A percentile compares a stretch with the other conserved stretches of the same genome.
Evolutionary conservation across 768 basidiomycete species (phyloP).

Genomic region (Suillus subluteus): DNA sequence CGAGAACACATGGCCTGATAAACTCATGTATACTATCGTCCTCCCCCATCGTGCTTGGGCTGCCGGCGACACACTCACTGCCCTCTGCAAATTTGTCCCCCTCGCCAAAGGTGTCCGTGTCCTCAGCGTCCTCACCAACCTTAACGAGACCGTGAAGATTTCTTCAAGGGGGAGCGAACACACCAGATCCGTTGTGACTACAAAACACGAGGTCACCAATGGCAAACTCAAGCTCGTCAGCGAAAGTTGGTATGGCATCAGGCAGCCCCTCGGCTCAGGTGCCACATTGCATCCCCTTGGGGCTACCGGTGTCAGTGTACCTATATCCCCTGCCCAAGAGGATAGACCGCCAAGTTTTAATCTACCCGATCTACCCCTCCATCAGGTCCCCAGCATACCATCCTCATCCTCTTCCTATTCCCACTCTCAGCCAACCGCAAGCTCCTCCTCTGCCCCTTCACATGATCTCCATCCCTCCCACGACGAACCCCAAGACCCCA

Average conservation of each 20-base stretch:
- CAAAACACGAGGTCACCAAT: slow-evolving; percentile 68
- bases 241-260: slow-evolving; percentile 18
- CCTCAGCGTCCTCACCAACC: slow-evolving; percentile 60
- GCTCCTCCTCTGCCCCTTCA: not conserved
- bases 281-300: not conserved
- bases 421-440: slow-evolving; percentile 1
- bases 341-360: slow-evolving; percentile 21
- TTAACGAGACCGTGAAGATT: slow-evolving; percentile 77
- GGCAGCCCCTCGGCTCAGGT: slow-evolving; percentile 2
- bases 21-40: slow-evolving; percentile 94
- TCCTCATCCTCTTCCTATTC: slow-evolving; percentile 21
- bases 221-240: slow-evolving; percentile 52
- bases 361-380: slow-evolving; percentile 21
- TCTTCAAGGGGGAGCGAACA: slow-evolving; percentile 59
- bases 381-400: slow-evolving; percentile 19
- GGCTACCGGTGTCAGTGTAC: slow-evolving; percentile 13
- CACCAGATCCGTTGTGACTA: slow-evolving; percentile 59
- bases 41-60: slow-evolving; percentile 97
- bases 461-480: slow-evolving; percentile 6
- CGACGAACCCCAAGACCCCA: slow-evolving; percentile 10
- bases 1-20: slow-evolving; percentile 97
- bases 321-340: slow-evolving; percentile 18
- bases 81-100: slow-evolving; percentile 85
- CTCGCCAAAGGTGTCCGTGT: slow-evolving; percentile 84
- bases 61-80: slow-evolving; percentile 82